Base-by-base conservation (phyloP, 257 asterid genomes). In the Solanum etuberosum region DNA sequence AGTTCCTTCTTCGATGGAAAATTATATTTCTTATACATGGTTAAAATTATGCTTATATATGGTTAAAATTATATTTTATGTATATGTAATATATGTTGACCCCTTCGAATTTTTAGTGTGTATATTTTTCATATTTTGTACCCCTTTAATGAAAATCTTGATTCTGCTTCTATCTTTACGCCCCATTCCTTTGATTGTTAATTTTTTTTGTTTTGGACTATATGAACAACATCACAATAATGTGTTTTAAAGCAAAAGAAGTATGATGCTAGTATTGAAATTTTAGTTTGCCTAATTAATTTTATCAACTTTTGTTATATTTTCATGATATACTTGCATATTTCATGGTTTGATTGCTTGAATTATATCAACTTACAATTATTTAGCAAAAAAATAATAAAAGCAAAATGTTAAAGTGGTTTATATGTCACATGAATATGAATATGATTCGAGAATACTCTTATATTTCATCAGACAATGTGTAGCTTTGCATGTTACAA, bases 201-300 rank as follows among this genome's bases (percentile, higher is more conserved):
- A 2, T 20, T 20, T 1, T 54, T 15, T 54, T 54, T 18, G 10
- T 54, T 0, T 54, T 18, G 25, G 4, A 20, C n/a, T 0, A 18
- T 20, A 0, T 54, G 59, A 18, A 46, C n/a, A 20, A 54, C 63
- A 0, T 59, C 0, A 59, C 3, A 59, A 23, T 59, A 59, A 23
- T 23, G 68, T 2, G 0, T 59, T 59, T 23, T 23, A 21, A 59
- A 23, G 68, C 68, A 9, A 59, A 59, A 4, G 29, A 23, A 59
- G 6, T 54, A 54, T 18, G 0, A 54, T 54, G 63, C 9, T 20
- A 21, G 63, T 20, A 54, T 54, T 54, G 63, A 9, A 0, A 9
- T 59, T 21, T 23, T 59, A 59, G 29, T 9, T 23, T 59, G 14
- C 68, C 15, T 59, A 59, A 8, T 23, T 59, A 59, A 0, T 59